Conservation (phyloP, 179 eudicot genomes). For the Actinidia arguta region DNA sequence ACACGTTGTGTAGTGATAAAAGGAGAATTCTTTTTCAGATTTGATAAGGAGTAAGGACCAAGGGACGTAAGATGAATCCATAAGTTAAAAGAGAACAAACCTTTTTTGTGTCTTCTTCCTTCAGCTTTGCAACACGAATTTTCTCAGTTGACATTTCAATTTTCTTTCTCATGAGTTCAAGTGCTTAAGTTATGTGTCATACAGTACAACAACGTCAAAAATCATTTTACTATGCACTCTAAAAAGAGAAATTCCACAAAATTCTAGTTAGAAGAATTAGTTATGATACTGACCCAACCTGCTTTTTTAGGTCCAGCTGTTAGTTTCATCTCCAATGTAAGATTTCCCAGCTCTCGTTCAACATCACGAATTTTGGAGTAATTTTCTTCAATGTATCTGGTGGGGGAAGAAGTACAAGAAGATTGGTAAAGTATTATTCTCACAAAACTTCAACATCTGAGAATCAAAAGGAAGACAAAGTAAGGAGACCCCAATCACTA, state of each 20-base stretch:
- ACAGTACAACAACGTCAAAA: slow-evolving; percentile 11
- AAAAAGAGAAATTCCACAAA: neutral
- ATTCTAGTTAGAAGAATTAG: slow-evolving; percentile 8
- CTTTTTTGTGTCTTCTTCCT: slow-evolving; percentile 87
- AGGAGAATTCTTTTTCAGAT: neutral
- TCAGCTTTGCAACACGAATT: slow-evolving; percentile 71
- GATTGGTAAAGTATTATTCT: neutral
- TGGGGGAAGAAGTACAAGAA: slow-evolving; percentile 18
- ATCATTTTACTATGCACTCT: neutral
- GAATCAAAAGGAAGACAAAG: neutral
- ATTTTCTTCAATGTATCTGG: slow-evolving; percentile 91
- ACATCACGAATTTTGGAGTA: slow-evolving; percentile 95
- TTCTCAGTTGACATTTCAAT: slow-evolving; percentile 89
- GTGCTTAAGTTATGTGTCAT: slow-evolving; percentile 56
- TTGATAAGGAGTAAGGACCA: neutral
- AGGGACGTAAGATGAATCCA: neutral
- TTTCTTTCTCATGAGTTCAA: slow-evolving; percentile 95
- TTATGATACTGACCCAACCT: slow-evolving; percentile 46
- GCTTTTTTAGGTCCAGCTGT: slow-evolving; percentile 97
- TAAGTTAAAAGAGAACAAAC: slow-evolving; percentile 33
- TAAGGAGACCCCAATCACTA: neutral
- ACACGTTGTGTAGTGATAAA: neutral
- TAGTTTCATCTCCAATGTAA: slow-evolving; percentile 85
- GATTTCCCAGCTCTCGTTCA: slow-evolving; percentile 85
- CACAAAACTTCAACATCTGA: neutral